phyloP scores from a whole-genome alignment of 768 basidiomycete species.

The Lactarius hatsudake region DNA sequence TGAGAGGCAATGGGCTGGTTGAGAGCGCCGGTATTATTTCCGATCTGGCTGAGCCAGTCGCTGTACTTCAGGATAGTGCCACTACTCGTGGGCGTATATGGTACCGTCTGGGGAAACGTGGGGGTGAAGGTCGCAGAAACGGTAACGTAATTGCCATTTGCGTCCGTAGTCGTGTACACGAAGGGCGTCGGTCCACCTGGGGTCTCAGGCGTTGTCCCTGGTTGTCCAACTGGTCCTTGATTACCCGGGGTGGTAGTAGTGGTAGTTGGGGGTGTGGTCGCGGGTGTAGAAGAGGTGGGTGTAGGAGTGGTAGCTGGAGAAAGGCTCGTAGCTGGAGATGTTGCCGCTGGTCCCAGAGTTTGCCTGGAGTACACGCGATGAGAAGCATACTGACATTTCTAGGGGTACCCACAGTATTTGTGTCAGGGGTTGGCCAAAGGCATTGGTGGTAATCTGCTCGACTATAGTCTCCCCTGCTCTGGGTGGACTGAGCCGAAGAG shows the following conservation, averaged over 20 bases:
- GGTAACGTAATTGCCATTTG: constrained; percentile 30
- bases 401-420: constrained; percentile 40
- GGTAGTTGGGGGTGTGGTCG: constrained; percentile 27
- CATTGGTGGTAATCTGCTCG: constrained; percentile 44
- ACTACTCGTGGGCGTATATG: constrained; percentile 25
- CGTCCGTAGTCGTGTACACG: constrained; percentile 38
- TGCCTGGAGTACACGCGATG: constrained; percentile 16
- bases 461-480: constrained; percentile 53
- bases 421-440: constrained; percentile 42
- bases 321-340: constrained; percentile 23
- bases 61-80: constrained; percentile 37
- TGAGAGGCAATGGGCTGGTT: constrained; percentile 17
- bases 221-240: constrained; percentile 58
- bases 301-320: constrained; percentile 30
- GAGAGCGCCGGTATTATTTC: constrained; percentile 31
- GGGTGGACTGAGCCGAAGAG: constrained; percentile 12
- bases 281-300: constrained; percentile 30
- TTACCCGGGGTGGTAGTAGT: constrained; percentile 24
- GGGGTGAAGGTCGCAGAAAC: constrained; percentile 37
- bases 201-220: constrained; percentile 35
- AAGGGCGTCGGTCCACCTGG: constrained; percentile 31
- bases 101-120: constrained; percentile 30
- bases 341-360: constrained; percentile 23
- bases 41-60: constrained; percentile 32
- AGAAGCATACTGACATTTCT: background rate